A percentile compares a stretch with the other conserved stretches of the same genome.
Evolutionary conservation across 2,329 filamentous ascomycete species (phyloP).

Genomic region (Zymoseptoria tritici): DNA sequence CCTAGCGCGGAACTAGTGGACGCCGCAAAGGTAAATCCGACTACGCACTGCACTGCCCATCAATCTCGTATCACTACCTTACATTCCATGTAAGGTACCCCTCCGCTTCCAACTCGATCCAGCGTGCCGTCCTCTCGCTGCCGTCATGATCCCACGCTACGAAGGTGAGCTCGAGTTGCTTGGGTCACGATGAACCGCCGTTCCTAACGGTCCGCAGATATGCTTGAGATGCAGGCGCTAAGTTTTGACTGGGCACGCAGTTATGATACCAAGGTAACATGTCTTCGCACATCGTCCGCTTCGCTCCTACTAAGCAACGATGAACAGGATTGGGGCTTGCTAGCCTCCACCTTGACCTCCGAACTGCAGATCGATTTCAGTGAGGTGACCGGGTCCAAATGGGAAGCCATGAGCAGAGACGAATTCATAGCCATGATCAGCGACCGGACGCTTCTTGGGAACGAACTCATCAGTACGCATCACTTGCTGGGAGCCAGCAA

Average conservation of each 20-base stretch:
- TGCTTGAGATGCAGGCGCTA: background rate
- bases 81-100: too few species aligned
- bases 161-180: background rate
- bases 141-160: background rate
- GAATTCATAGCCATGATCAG: background rate
- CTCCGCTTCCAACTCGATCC: too few species aligned
- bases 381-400: background rate
- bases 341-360: background rate
- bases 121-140: background rate
- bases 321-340: background rate
- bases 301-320: background rate
- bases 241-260: background rate
- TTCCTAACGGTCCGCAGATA: background rate
- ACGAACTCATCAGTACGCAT: background rate
- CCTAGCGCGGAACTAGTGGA: too few species aligned
- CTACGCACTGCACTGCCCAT: too few species aligned
- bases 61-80: too few species aligned
- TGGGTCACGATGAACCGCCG: background rate
- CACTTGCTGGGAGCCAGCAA: background rate
- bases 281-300: background rate
- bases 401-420: background rate
- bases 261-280: background rate
- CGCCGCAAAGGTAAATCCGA: too few species aligned
- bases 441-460: background rate
- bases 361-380: background rate